Conservation (phyloP, 495 filamentous ascomycete species). For the Neurospora pannonica region DNA sequence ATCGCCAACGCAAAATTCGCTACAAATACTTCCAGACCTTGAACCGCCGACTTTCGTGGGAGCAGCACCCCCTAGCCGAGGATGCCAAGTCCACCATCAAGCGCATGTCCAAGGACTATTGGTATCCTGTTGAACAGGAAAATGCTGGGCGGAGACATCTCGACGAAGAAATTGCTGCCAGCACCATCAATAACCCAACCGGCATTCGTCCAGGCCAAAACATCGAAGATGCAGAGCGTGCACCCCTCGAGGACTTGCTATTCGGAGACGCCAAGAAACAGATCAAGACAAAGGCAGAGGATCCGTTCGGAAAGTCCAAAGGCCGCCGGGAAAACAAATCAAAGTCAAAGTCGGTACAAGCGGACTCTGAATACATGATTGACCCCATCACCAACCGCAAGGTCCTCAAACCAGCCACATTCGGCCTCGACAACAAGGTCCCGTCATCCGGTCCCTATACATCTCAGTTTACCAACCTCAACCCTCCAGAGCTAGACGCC, state of each 20-base stretch:
- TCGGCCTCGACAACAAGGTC: conserved; percentile 18
- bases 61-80: conserved; percentile 21
- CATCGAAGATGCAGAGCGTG: conserved; percentile 29
- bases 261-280: conserved; percentile 11
- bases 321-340: neutral
- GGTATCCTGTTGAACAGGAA: conserved; percentile 12
- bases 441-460: conserved; percentile 29
- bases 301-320: neutral
- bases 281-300: neutral
- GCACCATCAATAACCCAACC: conserved; percentile 11
- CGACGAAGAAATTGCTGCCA: conserved; percentile 2
- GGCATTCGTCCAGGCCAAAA: conserved; percentile 26
- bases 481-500: conserved; percentile 11
- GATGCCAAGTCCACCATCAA: conserved; percentile 23
- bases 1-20: conserved; percentile 26
- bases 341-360: neutral
- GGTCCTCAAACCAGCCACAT: conserved; percentile 22
- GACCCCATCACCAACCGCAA: conserved; percentile 58
- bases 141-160: neutral
- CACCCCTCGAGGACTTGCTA: conserved; percentile 23
- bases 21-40: conserved; percentile 33
- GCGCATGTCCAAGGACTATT: conserved; percentile 27
- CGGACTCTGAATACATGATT: conserved; percentile 34
- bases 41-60: conserved; percentile 27
- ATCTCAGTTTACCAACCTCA: conserved; percentile 25